A percentile compares a stretch with the other conserved stretches of the same genome.
Conservation (phyloP, 805 yeast genomes). For the Hanseniaspora mollemarum region DNA sequence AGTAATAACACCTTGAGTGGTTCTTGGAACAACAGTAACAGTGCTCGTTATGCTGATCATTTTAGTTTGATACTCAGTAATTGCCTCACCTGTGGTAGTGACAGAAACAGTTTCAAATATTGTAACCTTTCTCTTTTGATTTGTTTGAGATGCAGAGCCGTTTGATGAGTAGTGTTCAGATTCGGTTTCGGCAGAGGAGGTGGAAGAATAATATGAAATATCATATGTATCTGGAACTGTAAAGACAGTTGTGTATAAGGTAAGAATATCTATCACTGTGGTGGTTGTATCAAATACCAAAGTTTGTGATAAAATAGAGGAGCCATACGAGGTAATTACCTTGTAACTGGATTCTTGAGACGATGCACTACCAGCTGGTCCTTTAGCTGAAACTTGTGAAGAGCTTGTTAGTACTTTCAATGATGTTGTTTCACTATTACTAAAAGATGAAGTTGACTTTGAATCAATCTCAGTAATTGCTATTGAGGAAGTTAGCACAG, state of each 20-base stretch:
- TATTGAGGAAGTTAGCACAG: not conserved
- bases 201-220: not conserved
- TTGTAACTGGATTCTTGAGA: not conserved
- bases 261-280: not conserved
- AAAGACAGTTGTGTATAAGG: constrained; percentile 3
- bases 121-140: constrained; percentile 14
- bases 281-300: not conserved
- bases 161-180: not conserved
- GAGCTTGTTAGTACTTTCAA: not conserved
- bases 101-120: constrained; percentile 15
- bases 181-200: not conserved
- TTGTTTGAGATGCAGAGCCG: not conserved
- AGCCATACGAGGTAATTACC: constrained; percentile 6
- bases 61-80: constrained; percentile 11
- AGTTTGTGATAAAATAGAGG: constrained; percentile 7
- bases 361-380: not conserved
- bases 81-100: constrained; percentile 5
- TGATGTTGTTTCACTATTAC: not conserved
- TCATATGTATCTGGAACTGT: not conserved
- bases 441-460: not conserved
- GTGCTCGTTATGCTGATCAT: constrained; percentile 9
- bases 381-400: not conserved
- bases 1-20: not conserved
- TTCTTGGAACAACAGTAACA: constrained; percentile 12
- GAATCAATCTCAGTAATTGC: not conserved